Conservation (phyloP, 2,329 filamentous ascomycete species). For the Capronia coronata region DNA sequence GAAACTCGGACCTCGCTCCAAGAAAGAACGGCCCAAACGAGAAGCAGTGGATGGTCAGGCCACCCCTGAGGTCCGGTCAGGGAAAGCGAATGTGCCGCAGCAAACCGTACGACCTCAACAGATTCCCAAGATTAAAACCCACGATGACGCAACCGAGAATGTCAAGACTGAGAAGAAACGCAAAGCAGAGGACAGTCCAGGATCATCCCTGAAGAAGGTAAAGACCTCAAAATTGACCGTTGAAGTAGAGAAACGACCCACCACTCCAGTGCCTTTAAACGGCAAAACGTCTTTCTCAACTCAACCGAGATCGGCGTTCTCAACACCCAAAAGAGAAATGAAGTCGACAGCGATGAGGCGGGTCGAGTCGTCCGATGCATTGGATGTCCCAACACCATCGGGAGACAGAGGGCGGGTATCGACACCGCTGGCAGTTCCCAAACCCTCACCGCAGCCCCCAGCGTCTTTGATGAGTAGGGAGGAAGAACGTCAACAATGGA, state of each 20-base stretch:
- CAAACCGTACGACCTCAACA: slow-evolving; percentile 25
- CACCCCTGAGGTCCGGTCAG: slow-evolving; percentile 6
- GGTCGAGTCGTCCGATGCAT: slow-evolving; percentile 34
- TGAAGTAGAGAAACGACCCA: slow-evolving; percentile 30
- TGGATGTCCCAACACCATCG: slow-evolving; percentile 38
- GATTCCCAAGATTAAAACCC: slow-evolving; percentile 10
- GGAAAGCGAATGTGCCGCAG: too few species aligned
- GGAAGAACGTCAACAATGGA: slow-evolving; percentile 39
- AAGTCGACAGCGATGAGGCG: slow-evolving; percentile 36
- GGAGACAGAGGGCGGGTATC: slow-evolving; percentile 27
- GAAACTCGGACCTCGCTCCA: slow-evolving; percentile 34
- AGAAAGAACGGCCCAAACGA: slow-evolving; percentile 17
- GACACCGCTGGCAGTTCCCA: slow-evolving; percentile 27
- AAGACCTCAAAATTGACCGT: slow-evolving; percentile 14
- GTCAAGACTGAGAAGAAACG: slow-evolving; percentile 23
- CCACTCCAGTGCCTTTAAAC: slow-evolving; percentile 34
- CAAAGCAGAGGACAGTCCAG: slow-evolving; percentile 20
- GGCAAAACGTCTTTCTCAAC: slow-evolving; percentile 32
- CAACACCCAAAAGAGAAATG: slow-evolving; percentile 41
- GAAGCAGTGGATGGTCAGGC: slow-evolving; percentile 6
- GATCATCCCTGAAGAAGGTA: slow-evolving; percentile 26
- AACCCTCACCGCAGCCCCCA: slow-evolving; percentile 22
- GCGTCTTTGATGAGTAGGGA: slow-evolving; percentile 27
- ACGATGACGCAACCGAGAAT: slow-evolving; percentile 1
- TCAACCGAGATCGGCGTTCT: slow-evolving; percentile 30